A percentile compares a stretch with the other conserved stretches of the same genome.
These are phyloP conservation scores for Stagonosporopsis rhizophila DNA, from an alignment of 2,329 filamentous ascomycete genomes.

Conservation along the genomic window DNA sequence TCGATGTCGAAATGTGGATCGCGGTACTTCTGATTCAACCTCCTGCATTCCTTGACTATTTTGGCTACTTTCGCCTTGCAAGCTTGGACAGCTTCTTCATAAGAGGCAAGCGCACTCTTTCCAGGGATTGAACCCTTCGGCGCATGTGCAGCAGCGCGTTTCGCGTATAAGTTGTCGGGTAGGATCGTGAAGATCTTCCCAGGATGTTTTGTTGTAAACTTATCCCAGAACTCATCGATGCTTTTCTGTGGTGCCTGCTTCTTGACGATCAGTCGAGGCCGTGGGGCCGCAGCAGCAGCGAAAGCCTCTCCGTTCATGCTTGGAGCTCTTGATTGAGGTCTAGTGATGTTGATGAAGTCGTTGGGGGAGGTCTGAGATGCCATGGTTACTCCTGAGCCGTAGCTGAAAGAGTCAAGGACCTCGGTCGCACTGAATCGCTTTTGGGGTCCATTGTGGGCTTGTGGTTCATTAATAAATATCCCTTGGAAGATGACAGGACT, in stretches of 20 bases:
- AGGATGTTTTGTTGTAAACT: constrained; percentile 71
- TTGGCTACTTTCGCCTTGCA: constrained; percentile 69
- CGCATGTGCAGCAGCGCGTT: constrained; percentile 64
- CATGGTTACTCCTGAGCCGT: constrained; percentile 39
- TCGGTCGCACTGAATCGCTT: constrained; percentile 22
- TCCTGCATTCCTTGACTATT: constrained; percentile 69
- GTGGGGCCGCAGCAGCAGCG: constrained; percentile 20
- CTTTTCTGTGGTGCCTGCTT: constrained; percentile 69
- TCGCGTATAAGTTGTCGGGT: constrained; percentile 70
- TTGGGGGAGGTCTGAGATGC: constrained; percentile 45
- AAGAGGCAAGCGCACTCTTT: constrained; percentile 70
- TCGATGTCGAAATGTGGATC: constrained; percentile 90
- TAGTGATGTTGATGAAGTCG: constrained; percentile 48
- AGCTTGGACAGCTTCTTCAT: constrained; percentile 72
- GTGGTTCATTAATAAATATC: constrained; percentile 35
- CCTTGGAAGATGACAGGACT: constrained; percentile 18
- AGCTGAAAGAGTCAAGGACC: constrained; percentile 26
- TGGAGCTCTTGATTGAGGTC: constrained; percentile 45
- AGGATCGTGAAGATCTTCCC: constrained; percentile 76
- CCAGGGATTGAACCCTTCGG: constrained; percentile 64
- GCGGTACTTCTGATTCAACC: constrained; percentile 84
- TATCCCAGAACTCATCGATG: constrained; percentile 76
- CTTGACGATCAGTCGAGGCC: constrained; percentile 44
- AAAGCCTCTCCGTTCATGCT: constrained; percentile 44
- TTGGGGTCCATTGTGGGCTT: constrained; percentile 39